Evolutionary conservation across 768 basidiomycete species (phyloP), one percentile per base, ranked within the genome.

Genomic region (Lactifluus echinatus): DNA sequence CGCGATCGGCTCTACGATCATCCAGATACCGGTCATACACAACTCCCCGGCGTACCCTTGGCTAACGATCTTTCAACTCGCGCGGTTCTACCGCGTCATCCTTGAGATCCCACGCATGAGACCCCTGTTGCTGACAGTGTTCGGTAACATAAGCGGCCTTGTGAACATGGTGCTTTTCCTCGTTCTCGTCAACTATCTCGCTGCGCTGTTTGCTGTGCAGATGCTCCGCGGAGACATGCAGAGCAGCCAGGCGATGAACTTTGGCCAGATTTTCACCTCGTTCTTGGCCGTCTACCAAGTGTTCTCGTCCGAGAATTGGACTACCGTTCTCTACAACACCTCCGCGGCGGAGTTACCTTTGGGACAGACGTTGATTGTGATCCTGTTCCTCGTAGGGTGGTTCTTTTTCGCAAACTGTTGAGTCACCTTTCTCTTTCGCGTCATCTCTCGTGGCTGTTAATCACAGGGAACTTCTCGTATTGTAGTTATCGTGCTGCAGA

Each of bases 251-350:
- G 69, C 75, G 1, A 81, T 90, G 74, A 88, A 85, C 63, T 97
- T 92, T 67, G 83, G 85, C 7, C 81, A 91, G 65, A 71, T 92
- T 8, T 94, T 82, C 74, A 91, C 88, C 65, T 75, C 89, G 0
- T 97, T 95, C 67, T 70, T 96, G 23, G 89, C 82, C 0, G 76
- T 93, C 64, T 98, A 94, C 67, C 79, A 94, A 70, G 76, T 97
- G 1, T 89, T 92, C 71, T 91, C 92, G 0, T 90, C 90, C 0
- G 95, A 98, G 71, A 92, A 96, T 69, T 98, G 95, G 93, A 83
- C 86, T n/a, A 74, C 80, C 60, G 75, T 89, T 7, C 66, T 91
- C 37, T 89, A 90, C 63, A 70, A 67, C 8, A 76, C 84, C 5
- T 78, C 84, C 0, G 68, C 67, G 8, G 81, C 87, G 1, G 90